Evolutionary conservation across 495 filamentous ascomycete genomes (phyloP).

Genomic region (Aspergillus sparsus): DNA sequence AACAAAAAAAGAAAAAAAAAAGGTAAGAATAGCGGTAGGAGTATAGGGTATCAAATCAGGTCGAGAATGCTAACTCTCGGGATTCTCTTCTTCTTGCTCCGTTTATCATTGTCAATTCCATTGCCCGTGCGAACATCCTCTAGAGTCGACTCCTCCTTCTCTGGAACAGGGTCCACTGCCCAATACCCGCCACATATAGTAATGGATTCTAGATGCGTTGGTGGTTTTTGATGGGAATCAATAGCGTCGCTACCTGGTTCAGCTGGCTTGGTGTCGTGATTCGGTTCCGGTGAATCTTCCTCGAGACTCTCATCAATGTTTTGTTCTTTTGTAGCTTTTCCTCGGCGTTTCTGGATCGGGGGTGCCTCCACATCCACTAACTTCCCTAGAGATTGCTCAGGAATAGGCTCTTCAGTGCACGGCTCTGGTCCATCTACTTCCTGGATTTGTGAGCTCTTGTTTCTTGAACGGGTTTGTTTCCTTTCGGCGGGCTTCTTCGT

Average conservation of each 20-base stretch:
- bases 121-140: constrained; percentile 1
- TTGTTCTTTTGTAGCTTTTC: background rate
- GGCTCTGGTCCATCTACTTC: background rate
- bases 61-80: too few species aligned
- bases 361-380: background rate
- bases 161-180: constrained; percentile 27
- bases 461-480: background rate
- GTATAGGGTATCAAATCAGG: too few species aligned
- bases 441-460: background rate
- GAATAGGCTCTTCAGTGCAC: background rate
- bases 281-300: background rate
- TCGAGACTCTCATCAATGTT: background rate
- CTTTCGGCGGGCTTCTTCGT: constrained; percentile 6
- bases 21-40: too few species aligned
- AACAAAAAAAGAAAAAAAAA: too few species aligned
- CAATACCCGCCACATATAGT: constrained; percentile 37
- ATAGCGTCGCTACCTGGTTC: background rate
- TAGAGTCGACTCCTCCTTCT: constrained; percentile 5
- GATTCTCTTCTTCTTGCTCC: constrained; percentile 13
- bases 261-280: background rate
- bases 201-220: constrained; percentile 34
- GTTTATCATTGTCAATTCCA: constrained; percentile 7
- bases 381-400: background rate
- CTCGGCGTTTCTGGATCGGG: background rate
- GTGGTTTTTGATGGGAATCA: background rate